Percentiles rank a stretch among this genome's conserved stretches.
phyloP scores from a whole-genome alignment of 495 filamentous ascomycete species.

The Penicillium daleae region DNA sequence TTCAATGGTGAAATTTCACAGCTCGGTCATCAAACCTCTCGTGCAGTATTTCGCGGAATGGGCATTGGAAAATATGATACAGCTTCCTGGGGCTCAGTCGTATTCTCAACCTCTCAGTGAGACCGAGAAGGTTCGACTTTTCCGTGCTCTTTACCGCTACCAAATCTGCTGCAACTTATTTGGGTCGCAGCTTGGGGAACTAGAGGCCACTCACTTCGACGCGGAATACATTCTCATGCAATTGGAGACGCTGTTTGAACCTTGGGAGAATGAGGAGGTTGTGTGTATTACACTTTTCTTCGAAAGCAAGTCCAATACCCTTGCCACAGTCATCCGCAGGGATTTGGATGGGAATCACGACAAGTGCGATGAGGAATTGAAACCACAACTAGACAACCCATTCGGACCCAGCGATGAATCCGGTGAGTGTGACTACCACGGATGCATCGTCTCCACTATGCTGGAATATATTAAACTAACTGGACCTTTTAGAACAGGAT shows the following conservation, averaged over 20 bases:
- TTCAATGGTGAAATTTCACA: conserved; percentile 20
- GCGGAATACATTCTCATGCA: not conserved
- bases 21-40: conserved; percentile 27
- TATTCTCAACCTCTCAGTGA: conserved; percentile 12
- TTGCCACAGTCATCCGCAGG: conserved; percentile 15
- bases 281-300: conserved; percentile 10
- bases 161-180: conserved; percentile 35
- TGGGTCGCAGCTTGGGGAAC: conserved; percentile 16
- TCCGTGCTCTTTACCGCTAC: conserved; percentile 35
- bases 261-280: conserved; percentile 24
- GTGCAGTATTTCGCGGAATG: conserved; percentile 7
- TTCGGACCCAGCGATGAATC: too few species aligned
- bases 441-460: too few species aligned
- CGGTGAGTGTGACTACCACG: too few species aligned
- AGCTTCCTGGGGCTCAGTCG: not conserved
- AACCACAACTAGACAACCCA: too few species aligned
- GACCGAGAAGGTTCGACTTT: conserved; percentile 23
- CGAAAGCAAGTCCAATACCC: conserved; percentile 2
- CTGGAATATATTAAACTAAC: too few species aligned
- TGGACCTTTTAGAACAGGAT: too few species aligned
- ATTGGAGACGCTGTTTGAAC: conserved; percentile 6
- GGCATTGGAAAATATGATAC: conserved; percentile 13
- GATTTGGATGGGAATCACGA: not conserved
- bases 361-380: too few species aligned
- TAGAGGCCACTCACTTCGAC: not conserved